Base-by-base conservation (phyloP, 345 rosid species). In the Salix brachista region DNA sequence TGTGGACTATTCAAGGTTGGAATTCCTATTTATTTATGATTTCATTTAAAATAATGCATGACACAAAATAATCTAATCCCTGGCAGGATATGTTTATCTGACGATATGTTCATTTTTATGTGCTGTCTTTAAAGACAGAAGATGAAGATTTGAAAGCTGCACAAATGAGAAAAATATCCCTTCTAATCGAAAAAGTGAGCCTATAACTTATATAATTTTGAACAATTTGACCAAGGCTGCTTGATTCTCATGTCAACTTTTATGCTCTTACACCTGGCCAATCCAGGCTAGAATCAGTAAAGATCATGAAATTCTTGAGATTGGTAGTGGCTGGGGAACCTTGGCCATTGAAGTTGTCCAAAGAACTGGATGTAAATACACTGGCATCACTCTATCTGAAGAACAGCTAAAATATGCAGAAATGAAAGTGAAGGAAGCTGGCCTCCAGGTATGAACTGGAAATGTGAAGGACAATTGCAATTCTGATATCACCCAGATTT, bases 321-420 rank as follows among this genome's bases (percentile, higher is more conserved):
- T 95, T 58, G 99, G 99, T 36, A 89, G 89, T 34, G 99, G 99
- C 28, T 95, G 99, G 99, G 99, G 99, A 79, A 82, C 91, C 65
- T 86, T 93, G 26, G 99, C 96, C 46, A 87, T 95, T 44, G 94
- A 95, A 85, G 87, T 90, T 68, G 99, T 95, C 70, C 88, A 80
- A 85, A 84, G 83, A 86, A 95, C 97, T 17, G 94, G 96, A 75
- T 95, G 99, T 86, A 89, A 75, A 80, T 93, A 95, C 80, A 93
- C 98, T 0, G 98, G 98, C 70, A 90, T 95, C 71, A 91, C 98
- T 11, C 76, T 95, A 10, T 95, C 98, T 5, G 81, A 84, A 65
- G 92, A 93, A 81, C 98, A 93, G 46, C 88, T 93, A 46, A 90
- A 84, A 66, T 91, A 79, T 78, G 97, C 93, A 17, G 91, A 93